A percentile compares a stretch with the other conserved stretches of the same genome.
These are phyloP conservation scores for Acer campestre DNA, from an alignment of 345 rosid genomes.

Conservation along the genomic window DNA sequence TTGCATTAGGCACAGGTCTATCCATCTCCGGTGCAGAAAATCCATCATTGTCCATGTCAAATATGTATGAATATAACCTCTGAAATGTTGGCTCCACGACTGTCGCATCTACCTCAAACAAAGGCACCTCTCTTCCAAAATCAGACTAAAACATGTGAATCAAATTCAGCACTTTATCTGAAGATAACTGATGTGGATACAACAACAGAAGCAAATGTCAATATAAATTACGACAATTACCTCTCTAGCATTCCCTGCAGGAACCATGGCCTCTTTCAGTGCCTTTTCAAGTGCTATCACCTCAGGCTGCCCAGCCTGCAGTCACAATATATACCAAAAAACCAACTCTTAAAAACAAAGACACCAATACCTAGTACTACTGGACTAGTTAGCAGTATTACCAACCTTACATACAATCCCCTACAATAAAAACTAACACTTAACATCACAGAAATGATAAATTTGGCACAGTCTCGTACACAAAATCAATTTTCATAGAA, in stretches of 20 bases:
- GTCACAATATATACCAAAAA: slow-evolving; percentile 10
- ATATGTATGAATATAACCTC: slow-evolving; percentile 74
- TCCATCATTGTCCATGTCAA: slow-evolving; percentile 61
- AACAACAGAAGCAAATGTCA: slow-evolving; percentile 2
- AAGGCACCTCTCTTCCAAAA: slow-evolving; percentile 89
- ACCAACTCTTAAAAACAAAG: background rate
- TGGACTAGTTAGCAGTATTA: background rate
- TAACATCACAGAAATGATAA: background rate
- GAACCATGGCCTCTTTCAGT: slow-evolving; percentile 76
- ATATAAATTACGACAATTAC: slow-evolving; percentile 36
- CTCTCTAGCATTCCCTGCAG: slow-evolving; percentile 91
- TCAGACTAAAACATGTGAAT: slow-evolving; percentile 49
- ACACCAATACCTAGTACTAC: background rate
- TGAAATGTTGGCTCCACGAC: slow-evolving; percentile 78
- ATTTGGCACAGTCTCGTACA: background rate
- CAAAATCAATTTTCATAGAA: background rate
- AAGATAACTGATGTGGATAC: background rate
- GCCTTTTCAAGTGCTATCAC: slow-evolving; percentile 88
- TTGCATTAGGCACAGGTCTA: slow-evolving; percentile 83
- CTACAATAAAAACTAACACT: background rate
- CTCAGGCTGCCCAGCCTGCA: slow-evolving; percentile 86
- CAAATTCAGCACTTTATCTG: slow-evolving; percentile 12
- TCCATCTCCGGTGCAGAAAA: slow-evolving; percentile 56
- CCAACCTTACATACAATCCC: background rate
- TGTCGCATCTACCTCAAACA: slow-evolving; percentile 92